Evolutionary conservation across 2,329 filamentous ascomycete species (phyloP).

Genomic region (Madurella fahalii): DNA sequence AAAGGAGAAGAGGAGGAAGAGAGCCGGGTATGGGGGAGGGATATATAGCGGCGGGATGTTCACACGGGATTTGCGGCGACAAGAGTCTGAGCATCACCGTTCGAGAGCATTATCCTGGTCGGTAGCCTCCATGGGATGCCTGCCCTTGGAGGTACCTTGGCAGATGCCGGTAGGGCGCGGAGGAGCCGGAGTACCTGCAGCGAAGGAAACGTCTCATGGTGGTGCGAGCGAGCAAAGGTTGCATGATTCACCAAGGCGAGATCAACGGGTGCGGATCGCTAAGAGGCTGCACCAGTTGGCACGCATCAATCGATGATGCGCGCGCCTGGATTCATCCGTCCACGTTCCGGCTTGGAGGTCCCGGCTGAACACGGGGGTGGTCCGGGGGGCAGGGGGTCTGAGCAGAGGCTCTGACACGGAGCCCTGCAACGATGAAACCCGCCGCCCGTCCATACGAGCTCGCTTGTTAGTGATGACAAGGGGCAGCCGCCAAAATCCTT

Average conservation of each 20-base stretch:
- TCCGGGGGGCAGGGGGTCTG: constrained; percentile 12
- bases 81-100: constrained; percentile 13
- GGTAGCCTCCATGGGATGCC: background rate
- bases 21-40: constrained; percentile 10
- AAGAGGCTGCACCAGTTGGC: background rate
- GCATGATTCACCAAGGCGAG: background rate
- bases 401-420: constrained; percentile 19
- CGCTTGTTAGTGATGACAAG: constrained; percentile 7
- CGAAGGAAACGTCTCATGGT: constrained; percentile 7
- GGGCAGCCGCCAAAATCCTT: background rate
- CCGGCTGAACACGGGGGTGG: constrained; percentile 7
- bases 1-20: constrained; percentile 7
- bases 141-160: background rate
- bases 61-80: constrained; percentile 21
- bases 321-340: constrained; percentile 16
- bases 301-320: constrained; percentile 13
- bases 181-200: background rate
- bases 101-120: background rate
- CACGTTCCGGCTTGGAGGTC: constrained; percentile 14
- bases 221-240: constrained; percentile 3
- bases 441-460: background rate
- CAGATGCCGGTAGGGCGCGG: background rate
- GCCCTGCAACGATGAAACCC: constrained; percentile 19
- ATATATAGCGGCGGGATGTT: constrained; percentile 19
- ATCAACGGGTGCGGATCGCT: background rate